These are phyloP conservation scores for Halteria grandinella DNA, from an alignment of 73 alveolate genomes.

Conservation along the genomic window DNA sequence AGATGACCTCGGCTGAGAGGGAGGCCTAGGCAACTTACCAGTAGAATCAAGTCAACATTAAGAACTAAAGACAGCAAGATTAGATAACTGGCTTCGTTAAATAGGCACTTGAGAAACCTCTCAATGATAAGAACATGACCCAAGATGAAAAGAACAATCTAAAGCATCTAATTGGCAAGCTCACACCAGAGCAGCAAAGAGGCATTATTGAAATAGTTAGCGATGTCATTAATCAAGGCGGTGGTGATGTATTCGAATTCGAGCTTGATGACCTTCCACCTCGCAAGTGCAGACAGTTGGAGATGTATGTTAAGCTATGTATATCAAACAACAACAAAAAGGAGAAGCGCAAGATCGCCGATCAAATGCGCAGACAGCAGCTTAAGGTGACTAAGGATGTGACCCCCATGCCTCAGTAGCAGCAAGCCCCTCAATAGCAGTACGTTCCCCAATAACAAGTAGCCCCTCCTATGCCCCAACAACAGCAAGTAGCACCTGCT, in stretches of 20 bases:
- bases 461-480: too few species aligned
- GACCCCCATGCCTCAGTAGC: too few species aligned
- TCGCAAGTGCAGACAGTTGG: slow-evolving; percentile 56
- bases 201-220: slow-evolving; percentile 44
- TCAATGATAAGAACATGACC: slow-evolving; percentile 53
- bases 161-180: slow-evolving; percentile 4
- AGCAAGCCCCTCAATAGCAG: too few species aligned
- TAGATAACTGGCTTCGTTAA: neutral
- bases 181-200: slow-evolving; percentile 47
- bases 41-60: neutral
- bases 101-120: neutral
- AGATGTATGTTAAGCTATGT: slow-evolving; percentile 37
- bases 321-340: slow-evolving; percentile 1
- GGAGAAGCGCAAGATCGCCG: slow-evolving; percentile 37
- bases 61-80: neutral
- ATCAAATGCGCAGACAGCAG: slow-evolving; percentile 6
- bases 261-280: slow-evolving; percentile 41
- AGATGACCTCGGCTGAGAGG: too few species aligned
- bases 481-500: too few species aligned
- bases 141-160: slow-evolving; percentile 27
- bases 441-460: too few species aligned
- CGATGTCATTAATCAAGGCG: slow-evolving; percentile 5
- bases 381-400: too few species aligned
- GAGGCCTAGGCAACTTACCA: neutral
- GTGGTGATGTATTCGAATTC: slow-evolving; percentile 49